Conservation (phyloP, 805 yeast genomes). For the Schizosaccharomyces cryophilus region DNA sequence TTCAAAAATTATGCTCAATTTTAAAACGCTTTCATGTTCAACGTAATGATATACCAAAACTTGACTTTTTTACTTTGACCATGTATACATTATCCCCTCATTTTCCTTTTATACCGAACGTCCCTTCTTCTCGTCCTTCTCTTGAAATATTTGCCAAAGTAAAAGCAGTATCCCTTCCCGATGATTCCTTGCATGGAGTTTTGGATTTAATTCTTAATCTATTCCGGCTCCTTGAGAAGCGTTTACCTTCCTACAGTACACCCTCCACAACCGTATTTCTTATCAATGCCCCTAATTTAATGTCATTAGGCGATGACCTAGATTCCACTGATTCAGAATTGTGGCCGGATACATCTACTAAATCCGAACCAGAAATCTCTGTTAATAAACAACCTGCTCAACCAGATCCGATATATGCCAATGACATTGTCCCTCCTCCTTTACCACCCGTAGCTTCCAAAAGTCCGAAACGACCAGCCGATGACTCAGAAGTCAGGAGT, state of each 20-base stretch:
- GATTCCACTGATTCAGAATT: neutral
- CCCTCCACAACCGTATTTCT: neutral
- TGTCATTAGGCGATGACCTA: neutral
- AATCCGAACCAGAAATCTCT: neutral
- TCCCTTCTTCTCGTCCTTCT: neutral
- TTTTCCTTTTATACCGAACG: neutral
- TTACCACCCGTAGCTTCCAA: neutral
- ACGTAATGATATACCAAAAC: neutral
- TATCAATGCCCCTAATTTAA: neutral
- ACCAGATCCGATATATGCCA: neutral
- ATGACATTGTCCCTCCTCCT: neutral
- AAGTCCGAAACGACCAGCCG: neutral
- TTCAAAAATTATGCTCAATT: neutral
- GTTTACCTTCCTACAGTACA: neutral
- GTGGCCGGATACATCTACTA: neutral
- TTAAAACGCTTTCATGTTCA: neutral
- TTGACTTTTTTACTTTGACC: neutral
- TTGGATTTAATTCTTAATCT: neutral
- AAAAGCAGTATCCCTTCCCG: neutral
- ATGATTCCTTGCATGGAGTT: neutral
- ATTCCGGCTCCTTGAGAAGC: neutral
- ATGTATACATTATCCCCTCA: neutral
- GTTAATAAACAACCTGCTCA: no score
- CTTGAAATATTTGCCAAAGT: neutral
- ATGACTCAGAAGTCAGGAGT: neutral